Evolutionary conservation across 148 eudicot genomes (phyloP).

Genomic region (Rhododendron molle): DNA sequence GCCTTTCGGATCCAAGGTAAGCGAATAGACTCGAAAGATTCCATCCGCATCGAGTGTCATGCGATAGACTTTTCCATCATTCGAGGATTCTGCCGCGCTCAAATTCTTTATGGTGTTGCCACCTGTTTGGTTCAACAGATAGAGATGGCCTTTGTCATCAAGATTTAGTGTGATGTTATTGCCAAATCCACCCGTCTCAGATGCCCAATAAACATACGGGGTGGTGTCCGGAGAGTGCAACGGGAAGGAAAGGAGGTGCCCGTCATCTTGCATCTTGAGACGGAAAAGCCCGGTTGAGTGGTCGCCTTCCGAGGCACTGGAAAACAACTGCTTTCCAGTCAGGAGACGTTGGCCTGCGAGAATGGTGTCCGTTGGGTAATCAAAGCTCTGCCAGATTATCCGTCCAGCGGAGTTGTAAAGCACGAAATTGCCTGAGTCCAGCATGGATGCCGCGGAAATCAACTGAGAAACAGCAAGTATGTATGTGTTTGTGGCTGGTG

Average conservation of each 20-base stretch:
- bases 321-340: background rate
- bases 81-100: conserved; percentile 7
- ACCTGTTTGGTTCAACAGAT: too few species aligned
- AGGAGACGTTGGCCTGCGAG: conserved; percentile 22
- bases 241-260: conserved; percentile 29
- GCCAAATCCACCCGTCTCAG: background rate
- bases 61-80: background rate
- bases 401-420: conserved; percentile 7
- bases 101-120: too few species aligned
- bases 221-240: too few species aligned
- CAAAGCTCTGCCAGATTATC: conserved; percentile 34
- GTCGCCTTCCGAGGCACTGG: conserved; percentile 15
- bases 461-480: background rate
- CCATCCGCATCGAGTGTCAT: conserved; percentile 29
- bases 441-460: conserved; percentile 21
- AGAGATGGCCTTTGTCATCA: too few species aligned
- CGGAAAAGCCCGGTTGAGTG: conserved; percentile 18
- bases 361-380: conserved; percentile 26
- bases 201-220: too few species aligned
- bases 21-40: background rate
- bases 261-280: conserved; percentile 20
- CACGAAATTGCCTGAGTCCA: conserved; percentile 33
- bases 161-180: conserved; percentile 15
- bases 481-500: background rate
- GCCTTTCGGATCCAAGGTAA: too few species aligned